Evolutionary conservation across 441 rosid genomes (phyloP), one percentile per base, ranked within the genome.

Genomic region (Jatropha multifida): DNA sequence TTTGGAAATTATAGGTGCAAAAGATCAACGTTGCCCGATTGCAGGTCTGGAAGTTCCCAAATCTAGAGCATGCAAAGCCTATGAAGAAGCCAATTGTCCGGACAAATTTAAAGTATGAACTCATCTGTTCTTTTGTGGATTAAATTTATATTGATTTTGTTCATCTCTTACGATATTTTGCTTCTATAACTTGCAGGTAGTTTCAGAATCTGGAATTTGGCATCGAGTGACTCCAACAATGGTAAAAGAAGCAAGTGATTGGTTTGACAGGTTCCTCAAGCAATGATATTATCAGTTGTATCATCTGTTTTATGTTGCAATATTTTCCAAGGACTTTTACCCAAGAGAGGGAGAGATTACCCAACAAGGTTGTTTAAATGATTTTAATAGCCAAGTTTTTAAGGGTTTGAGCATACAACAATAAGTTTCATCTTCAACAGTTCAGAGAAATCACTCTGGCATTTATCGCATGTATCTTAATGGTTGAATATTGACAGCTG

Each of bases 181-280:
- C 40, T 66, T 74, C 26, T 17, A 60, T 49, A 23, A 42, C 60
- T 68, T 71, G 74, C 91, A 96, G 99, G 75, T 94, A n/a, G 60
- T 49, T 38, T 89, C 94, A 20, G 80, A 95, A 85, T 92, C 92
- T 40, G 90, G 85, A 77, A 84, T 93, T n/a, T 89, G 88, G 63
- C 99, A 93, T 74, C 86, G 74, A 65, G 83, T 89, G 92, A 93
- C 97, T 0, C 44, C 86, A 3, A 81, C 74, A 11, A 96, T 90
- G 99, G 94, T 93, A 63, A 90, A 86, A 81, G 87, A 90, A 86
- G 87, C 97, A 5, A 90, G 97, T 48, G 93, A 90, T 54, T 93
- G 95, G 97, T 85, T 96, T 48, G 97, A 93, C 74, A 84, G 62
- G 76, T 87, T 83, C 78, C 86, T 93, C 7, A 86, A 88, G 86